phyloP scores from a whole-genome alignment of 169 alveolate genomes.

The Sarcocystis neurona region DNA sequence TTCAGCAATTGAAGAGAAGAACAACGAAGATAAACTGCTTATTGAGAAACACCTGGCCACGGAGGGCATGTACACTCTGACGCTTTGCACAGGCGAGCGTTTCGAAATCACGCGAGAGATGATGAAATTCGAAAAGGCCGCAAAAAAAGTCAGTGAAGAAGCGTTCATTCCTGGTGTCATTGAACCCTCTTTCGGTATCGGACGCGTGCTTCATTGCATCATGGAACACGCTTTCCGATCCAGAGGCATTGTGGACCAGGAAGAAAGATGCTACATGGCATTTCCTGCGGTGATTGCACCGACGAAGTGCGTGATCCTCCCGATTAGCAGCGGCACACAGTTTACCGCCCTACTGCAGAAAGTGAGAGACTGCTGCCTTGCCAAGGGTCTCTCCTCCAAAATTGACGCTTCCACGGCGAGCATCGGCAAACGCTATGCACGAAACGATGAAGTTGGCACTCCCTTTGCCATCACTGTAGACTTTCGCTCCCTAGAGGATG shows the following conservation, averaged over 20 bases:
- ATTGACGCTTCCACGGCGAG: slow-evolving; percentile 59
- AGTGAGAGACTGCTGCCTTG: slow-evolving; percentile 7
- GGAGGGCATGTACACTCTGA: slow-evolving; percentile 69
- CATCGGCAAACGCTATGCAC: slow-evolving; percentile 84
- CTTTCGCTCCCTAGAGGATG: slow-evolving; percentile 89
- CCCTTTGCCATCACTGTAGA: slow-evolving; percentile 98
- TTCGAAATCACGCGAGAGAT: slow-evolving; percentile 58
- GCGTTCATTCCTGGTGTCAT: slow-evolving; percentile 92
- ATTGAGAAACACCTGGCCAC: slow-evolving; percentile 68
- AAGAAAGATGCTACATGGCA: slow-evolving; percentile 79
- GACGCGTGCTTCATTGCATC: slow-evolving; percentile 92
- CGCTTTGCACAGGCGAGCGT: slow-evolving; percentile 51
- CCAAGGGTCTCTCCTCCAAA: slow-evolving; percentile 10
- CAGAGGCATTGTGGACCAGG: slow-evolving; percentile 52
- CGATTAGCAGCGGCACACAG: slow-evolving; percentile 80
- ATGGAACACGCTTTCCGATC: slow-evolving; percentile 93
- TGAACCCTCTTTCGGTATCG: slow-evolving; percentile 99
- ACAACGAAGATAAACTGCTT: slow-evolving; percentile 62
- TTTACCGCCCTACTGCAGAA: slow-evolving; percentile 22
- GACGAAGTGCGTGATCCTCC: slow-evolving; percentile 91
- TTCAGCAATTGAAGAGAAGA: slow-evolving; percentile 77
- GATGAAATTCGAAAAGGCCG: slow-evolving; percentile 81
- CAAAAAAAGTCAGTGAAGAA: slow-evolving; percentile 89
- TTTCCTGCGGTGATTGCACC: slow-evolving; percentile 96
- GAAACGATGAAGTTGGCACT: slow-evolving; percentile 98